phyloP scores from a whole-genome alignment of 495 filamentous ascomycete species.

The Xylaria intraflava region DNA sequence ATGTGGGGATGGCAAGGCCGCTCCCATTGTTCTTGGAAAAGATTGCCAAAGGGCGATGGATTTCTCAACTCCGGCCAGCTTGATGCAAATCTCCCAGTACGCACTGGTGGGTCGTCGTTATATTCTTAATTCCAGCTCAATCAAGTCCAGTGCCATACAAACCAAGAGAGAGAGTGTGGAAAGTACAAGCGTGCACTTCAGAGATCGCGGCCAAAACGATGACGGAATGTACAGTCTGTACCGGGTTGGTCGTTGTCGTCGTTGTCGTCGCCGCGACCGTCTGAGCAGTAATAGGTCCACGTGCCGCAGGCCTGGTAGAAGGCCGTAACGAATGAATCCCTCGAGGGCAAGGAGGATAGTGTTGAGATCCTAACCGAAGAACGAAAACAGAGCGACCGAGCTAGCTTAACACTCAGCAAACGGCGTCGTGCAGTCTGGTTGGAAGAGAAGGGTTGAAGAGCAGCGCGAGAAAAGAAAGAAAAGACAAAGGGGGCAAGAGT shows the following conservation, averaged over 20 bases:
- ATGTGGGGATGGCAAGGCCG: conserved; percentile 29
- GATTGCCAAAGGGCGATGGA: conserved; percentile 14
- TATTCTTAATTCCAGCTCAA: not conserved
- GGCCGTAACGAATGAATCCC: conserved; percentile 12
- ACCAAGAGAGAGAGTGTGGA: not conserved
- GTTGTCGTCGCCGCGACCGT: not conserved
- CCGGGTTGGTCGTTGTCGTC: conserved; percentile 4
- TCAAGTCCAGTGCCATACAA: not conserved
- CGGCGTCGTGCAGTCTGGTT: conserved; percentile 5
- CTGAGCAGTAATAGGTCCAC: not conserved
- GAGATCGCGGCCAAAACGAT: not conserved
- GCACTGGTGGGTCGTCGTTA: not conserved
- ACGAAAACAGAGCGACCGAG: conserved; percentile 3
- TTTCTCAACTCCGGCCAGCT: conserved; percentile 12
- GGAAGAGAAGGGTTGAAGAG: conserved; percentile 9
- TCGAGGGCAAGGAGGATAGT: conserved; percentile 7
- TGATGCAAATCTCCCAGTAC: not conserved
- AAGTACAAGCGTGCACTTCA: not conserved
- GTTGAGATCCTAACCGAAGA: conserved; percentile 6
- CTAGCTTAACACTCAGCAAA: conserved; percentile 4
- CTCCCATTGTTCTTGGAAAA: conserved; percentile 30
- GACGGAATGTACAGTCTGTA: not conserved
- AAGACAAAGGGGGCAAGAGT: conserved; percentile 8
- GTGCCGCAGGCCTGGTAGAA: not conserved
- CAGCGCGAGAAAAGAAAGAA: not conserved